Evolutionary conservation across 805 yeast species (phyloP), one percentile per base, ranked within the genome.

Genomic region (Candida succiphila): DNA sequence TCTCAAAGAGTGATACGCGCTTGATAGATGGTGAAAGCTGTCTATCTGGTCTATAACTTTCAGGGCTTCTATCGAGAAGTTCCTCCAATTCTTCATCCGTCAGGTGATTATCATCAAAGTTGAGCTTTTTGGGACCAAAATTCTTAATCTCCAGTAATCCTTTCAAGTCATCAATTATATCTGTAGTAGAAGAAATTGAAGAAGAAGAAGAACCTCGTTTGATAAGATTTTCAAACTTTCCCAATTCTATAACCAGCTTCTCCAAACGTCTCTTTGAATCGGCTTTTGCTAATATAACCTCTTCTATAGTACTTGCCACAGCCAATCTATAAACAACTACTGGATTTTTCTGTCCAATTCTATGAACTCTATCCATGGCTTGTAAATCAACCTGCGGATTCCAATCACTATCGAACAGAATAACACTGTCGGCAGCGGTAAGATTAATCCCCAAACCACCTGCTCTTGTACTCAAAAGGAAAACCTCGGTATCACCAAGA

Each of bases 371-470:
- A 47, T 88, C 97, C 75, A 89, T 89, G 0, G 97, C 97, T 53
- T 89, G 98, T 32, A 87, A 61, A 56, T 89, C 97, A 40, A 86
- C 94, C 50, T 89, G 96, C 0, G 97, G 98, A 48, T 89, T 89
- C 95, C 96, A 89, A 51, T 89, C 98, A 36, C 86, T 81, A 49
- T 89, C 98, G 50, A 85, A 87, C 9, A 89, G 47, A 4, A 89
- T 72, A 1, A 92, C 97, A 2, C 94, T 78, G 42, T 92, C 96
- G 0, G 97, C 95, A 1, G 80, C 75, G 0, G 79, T 72, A 35
- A 89, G 62, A 49, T 89, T 89, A 28, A 89, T 74, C 5, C 98
- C 98, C 22, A 89, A 67, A 0, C 97, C 97, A 8, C 96, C 98
- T 1, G 97, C 89, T 40, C 97, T 66, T 0, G 98, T 92, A 12